Base-by-base conservation (phyloP, 176 grass and related monocot genomes). In the Aegilops speltoides region DNA sequence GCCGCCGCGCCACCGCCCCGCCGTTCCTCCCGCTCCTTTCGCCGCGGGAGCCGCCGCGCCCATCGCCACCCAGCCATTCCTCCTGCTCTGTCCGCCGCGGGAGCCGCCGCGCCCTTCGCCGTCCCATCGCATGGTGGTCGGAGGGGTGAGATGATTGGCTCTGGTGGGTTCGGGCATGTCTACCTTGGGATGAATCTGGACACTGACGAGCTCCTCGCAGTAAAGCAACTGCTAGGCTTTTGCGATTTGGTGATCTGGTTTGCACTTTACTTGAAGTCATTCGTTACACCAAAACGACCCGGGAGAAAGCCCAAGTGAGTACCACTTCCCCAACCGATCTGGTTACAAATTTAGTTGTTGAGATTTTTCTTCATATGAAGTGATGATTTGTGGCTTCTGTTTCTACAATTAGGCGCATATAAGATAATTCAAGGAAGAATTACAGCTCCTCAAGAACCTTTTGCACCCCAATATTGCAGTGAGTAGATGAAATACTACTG, bases 401-500 rank as follows among this genome's bases (percentile, higher is more conserved):
- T 86, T n/a, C 68, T 77, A 10, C 88, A 59, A 37, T 25, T 57
- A 98, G 96, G 93, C 92, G 71, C 92, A 98, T 84, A 92, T 98
- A 84, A 86, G 76, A 89, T 92, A 98, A 75, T 88, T 98, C 6
- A 93, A 98, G 81, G 96, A 98, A 86, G 96, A 98, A 91, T 94
- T 98, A 54, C 96, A 98, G 79, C 90, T 98, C 85, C 87, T 98
- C n/a, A 96, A 93, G 86, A 98, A 94, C 70, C 80, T 96, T 64
- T 98, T 92, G 1, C 93, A 98, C 91, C 96, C 40, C n/a, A 98
- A 98, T 73, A 98, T 98, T 64, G 93, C 96, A 36, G 96, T 96
- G 84, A 98, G 93, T 36, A 36, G 34, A 36, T 36, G 34, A 36
- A 40, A 40, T 37, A 37, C 36, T 40, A 40, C 8, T 9, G 8